These are phyloP conservation scores for Symbiodinium pilosum DNA, from an alignment of 73 alveolate genomes.

Conservation along the genomic window DNA sequence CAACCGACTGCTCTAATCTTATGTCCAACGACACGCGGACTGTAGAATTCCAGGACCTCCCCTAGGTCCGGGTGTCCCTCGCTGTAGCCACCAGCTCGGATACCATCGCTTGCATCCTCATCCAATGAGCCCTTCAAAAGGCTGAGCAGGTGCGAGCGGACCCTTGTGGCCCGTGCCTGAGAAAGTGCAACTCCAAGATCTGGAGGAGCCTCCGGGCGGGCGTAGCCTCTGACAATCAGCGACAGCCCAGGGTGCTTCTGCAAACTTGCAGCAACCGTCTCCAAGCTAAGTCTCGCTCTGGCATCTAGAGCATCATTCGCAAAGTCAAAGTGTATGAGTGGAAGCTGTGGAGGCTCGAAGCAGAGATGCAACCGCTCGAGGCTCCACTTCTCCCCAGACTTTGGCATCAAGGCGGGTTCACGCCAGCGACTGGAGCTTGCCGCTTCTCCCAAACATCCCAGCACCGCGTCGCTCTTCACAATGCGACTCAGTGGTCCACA, in stretches of 20 bases:
- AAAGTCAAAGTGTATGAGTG: conserved; percentile 30
- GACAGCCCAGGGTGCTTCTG: conserved; percentile 35
- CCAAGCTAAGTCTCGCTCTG: conserved; percentile 40
- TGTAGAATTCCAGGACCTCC: background rate
- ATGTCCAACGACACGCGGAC: background rate
- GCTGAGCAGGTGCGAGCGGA: conserved; percentile 71
- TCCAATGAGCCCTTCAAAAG: background rate
- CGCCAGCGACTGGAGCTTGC: conserved; percentile 21
- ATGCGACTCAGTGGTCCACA: background rate
- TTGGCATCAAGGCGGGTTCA: background rate
- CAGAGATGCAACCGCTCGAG: conserved; percentile 65
- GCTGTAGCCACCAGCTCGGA: background rate
- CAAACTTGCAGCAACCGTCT: conserved; percentile 4
- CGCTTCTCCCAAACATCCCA: background rate
- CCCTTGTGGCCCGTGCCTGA: conserved; percentile 87
- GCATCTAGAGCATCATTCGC: conserved; percentile 62
- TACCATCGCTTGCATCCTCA: background rate
- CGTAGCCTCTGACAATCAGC: conserved; percentile 16
- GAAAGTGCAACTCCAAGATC: conserved; percentile 71
- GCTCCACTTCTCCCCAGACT: conserved; percentile 41
- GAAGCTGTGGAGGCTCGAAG: conserved; percentile 25
- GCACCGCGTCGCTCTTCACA: background rate
- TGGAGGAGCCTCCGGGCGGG: conserved; percentile 89
- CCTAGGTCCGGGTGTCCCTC: background rate
- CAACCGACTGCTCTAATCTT: background rate